Evolutionary conservation across 2,329 filamentous ascomycete genomes (phyloP), one percentile per base, ranked within the genome.

Genomic region (Cyphellophora europaea): DNA sequence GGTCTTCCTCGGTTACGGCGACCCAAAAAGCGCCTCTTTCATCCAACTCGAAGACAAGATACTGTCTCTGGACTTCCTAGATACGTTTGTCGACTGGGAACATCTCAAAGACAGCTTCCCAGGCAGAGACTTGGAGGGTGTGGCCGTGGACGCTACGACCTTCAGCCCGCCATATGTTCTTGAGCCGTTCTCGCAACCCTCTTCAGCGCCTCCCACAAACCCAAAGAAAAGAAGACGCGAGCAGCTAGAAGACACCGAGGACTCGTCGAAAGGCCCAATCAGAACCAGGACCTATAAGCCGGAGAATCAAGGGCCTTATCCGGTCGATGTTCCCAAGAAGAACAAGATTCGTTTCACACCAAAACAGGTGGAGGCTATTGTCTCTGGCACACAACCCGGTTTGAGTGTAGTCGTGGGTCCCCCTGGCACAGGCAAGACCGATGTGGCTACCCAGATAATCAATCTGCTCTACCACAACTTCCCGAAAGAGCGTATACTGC

Each of bases 401-500:
- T 69, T 98, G 33, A 95, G 89, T 1, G 75, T 98, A 31, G 82
- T 98, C 48, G 85, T 98, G 43, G 91, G 91, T 1, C 91, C 91
- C 35, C 91, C 91, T 5, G 91, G 91, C 36, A 98, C 91, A 5
- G 91, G 93, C 43, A 98, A 98, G 66, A 98, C 91, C n/a, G 91
- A 98, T 59, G 91, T 98, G 35, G 88, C 87, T 31, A 95, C 89
- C 4, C 91, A 98, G 58, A 93, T 96, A 55, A 98, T 98, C 62
- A 95, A 85, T 65, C 95, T 96, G 57, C 82, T 98, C 49, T 98
- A 98, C 55, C 89, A 96, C 66, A 94, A 96, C 61, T 98, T 95
- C 55, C 88, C 91, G 5, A 71, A 80, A 44, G 87, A 98, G 58
- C 82, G 86, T 49, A 98, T 91, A 1, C 66, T 98, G 12, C 74